Evolutionary conservation across 2,329 filamentous ascomycete species (phyloP).

Genomic region (Phialemonium atrogriseum): DNA sequence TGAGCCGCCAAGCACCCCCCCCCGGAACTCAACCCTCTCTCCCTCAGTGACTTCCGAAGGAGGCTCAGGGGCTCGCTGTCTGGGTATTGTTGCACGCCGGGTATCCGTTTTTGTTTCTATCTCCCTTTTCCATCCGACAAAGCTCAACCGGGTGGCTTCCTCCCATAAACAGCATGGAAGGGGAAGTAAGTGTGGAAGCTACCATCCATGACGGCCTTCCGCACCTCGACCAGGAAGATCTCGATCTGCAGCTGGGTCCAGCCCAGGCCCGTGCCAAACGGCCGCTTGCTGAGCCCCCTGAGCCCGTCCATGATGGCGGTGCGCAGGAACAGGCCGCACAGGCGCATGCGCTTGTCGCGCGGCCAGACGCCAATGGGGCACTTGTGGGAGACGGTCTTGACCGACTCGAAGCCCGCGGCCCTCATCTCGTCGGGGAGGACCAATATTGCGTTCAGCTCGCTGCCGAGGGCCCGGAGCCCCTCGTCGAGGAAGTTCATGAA

Average conservation of each 20-base stretch:
- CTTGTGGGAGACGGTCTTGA: conserved; percentile 28
- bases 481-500: conserved; percentile 31
- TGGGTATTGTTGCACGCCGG: too few species aligned
- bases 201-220: conserved; percentile 21
- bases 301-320: conserved; percentile 29
- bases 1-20: too few species aligned
- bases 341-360: conserved; percentile 28
- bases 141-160: conserved; percentile 19
- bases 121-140: too few species aligned
- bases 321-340: conserved; percentile 36
- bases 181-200: conserved; percentile 21
- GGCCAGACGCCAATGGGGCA: conserved; percentile 42
- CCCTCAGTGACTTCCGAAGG: too few species aligned
- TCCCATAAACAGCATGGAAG: conserved; percentile 20
- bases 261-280: conserved; percentile 21
- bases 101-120: too few species aligned
- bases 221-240: conserved; percentile 25
- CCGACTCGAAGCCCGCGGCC: conserved; percentile 31
- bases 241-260: conserved; percentile 26
- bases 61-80: too few species aligned
- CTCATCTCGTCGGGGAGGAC: conserved; percentile 25
- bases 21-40: too few species aligned
- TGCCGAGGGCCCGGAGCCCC: conserved; percentile 32
- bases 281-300: conserved; percentile 18
- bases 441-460: conserved; percentile 31